A percentile compares a stretch with the other conserved stretches of the same genome.
Conservation (phyloP, 495 filamentous ascomycete species). For the Aspergillus indologenus region DNA sequence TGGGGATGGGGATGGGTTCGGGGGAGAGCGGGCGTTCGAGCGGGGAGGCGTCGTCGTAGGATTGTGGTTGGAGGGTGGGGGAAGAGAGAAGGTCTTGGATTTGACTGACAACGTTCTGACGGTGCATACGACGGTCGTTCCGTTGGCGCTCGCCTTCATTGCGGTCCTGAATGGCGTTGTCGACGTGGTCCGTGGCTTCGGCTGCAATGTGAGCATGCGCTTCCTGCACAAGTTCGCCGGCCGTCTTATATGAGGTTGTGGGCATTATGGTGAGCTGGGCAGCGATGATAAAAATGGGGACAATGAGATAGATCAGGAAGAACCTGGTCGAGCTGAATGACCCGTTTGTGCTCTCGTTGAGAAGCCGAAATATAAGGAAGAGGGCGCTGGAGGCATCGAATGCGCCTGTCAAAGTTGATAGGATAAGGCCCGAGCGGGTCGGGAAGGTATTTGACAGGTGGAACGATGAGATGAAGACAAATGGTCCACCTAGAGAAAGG, state of each 20-base stretch:
- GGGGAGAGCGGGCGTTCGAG: not conserved
- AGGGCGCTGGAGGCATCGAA: constrained; percentile 88
- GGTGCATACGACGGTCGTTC: constrained; percentile 60
- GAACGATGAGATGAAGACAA: constrained; percentile 87
- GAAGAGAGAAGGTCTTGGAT: constrained; percentile 66
- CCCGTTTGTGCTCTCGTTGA: constrained; percentile 62
- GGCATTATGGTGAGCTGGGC: constrained; percentile 78
- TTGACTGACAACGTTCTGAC: constrained; percentile 66
- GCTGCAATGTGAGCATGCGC: constrained; percentile 54
- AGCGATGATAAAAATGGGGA: constrained; percentile 66
- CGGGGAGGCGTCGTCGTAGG: not conserved
- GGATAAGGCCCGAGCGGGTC: constrained; percentile 75
- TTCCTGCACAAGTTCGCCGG: constrained; percentile 74
- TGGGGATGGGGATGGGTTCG: constrained; percentile 6
- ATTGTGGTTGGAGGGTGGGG: constrained; percentile 4
- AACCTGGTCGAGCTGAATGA: constrained; percentile 64
- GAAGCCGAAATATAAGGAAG: constrained; percentile 78
- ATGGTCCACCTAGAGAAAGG: constrained; percentile 81
- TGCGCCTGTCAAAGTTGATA: constrained; percentile 81
- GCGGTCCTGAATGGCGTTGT: constrained; percentile 46
- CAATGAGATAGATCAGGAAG: constrained; percentile 72
- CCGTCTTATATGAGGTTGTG: constrained; percentile 77
- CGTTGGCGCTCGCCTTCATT: constrained; percentile 56
- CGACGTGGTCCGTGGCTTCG: constrained; percentile 57
- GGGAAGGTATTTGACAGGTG: constrained; percentile 94